phyloP scores from a whole-genome alignment of 2,329 filamentous ascomycete genomes.

The Cladosporium oxysporum region DNA sequence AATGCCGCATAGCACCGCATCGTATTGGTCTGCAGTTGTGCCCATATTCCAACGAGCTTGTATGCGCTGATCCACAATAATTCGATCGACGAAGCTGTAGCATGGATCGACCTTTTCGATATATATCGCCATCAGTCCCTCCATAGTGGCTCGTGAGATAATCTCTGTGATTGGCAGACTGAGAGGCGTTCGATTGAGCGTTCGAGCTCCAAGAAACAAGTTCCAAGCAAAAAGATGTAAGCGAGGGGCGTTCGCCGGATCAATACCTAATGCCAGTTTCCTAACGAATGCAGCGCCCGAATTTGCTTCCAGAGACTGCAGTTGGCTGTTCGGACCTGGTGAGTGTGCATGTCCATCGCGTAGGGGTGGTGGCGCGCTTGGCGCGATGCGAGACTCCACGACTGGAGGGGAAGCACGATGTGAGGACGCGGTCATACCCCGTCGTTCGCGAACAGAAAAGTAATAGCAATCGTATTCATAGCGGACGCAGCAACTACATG shows the following conservation, averaged over 20 bases:
- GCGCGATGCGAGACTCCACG: background rate
- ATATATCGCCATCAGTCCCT: constrained; percentile 46
- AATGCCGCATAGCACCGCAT: constrained; percentile 54
- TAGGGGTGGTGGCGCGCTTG: constrained; percentile 9
- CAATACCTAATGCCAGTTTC: constrained; percentile 51
- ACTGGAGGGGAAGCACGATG: constrained; percentile 25
- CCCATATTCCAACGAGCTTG: constrained; percentile 38
- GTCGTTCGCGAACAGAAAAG: constrained; percentile 32
- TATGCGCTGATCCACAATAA: constrained; percentile 37
- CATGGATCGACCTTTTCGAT: constrained; percentile 54
- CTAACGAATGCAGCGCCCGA: constrained; percentile 56
- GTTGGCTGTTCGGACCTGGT: constrained; percentile 20
- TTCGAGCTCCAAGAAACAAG: constrained; percentile 31
- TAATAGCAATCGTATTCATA: constrained; percentile 55
- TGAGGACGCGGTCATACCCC: constrained; percentile 27
- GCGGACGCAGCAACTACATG: constrained; percentile 53
- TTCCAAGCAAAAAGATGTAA: constrained; percentile 59
- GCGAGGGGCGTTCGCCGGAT: constrained; percentile 52
- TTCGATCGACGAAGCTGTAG: constrained; percentile 49
- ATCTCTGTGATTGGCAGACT: constrained; percentile 45
- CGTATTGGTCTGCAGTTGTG: constrained; percentile 35
- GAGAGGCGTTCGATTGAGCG: constrained; percentile 19
- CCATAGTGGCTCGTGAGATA: constrained; percentile 49
- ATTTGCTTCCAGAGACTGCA: constrained; percentile 53
- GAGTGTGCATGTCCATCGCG: constrained; percentile 6